Conservation (phyloP, 176 grass and related monocot species). For the Oryza meridionalis region DNA sequence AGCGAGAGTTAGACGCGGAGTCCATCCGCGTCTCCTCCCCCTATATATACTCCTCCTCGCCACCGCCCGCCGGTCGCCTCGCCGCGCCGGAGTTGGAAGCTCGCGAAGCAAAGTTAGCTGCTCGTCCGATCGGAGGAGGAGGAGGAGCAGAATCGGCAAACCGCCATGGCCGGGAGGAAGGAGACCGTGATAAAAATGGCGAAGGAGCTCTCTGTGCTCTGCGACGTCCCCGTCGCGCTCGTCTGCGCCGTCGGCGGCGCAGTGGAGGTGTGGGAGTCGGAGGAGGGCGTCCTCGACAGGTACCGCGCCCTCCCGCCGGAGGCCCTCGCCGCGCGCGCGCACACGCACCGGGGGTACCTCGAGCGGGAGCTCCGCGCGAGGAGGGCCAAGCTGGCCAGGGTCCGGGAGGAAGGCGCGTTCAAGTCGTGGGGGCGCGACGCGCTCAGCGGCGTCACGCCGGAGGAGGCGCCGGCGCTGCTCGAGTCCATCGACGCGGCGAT, state of each 20-base stretch:
- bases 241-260: not conserved
- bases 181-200: slow-evolving; percentile 26
- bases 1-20: too few species aligned
- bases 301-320: slow-evolving; percentile 32
- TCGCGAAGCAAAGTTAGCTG: not conserved
- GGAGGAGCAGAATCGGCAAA: not conserved
- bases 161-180: slow-evolving; percentile 24
- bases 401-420: slow-evolving; percentile 9
- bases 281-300: slow-evolving; percentile 31
- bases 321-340: slow-evolving; percentile 32
- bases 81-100: not conserved
- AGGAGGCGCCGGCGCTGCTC: slow-evolving; percentile 7
- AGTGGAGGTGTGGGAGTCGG: slow-evolving; percentile 31
- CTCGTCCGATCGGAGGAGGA: not conserved
- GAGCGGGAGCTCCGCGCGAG: slow-evolving; percentile 18
- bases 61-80: too few species aligned
- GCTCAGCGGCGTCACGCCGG: slow-evolving; percentile 7
- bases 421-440: slow-evolving; percentile 13
- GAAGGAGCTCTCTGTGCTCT: slow-evolving; percentile 19
- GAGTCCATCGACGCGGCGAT: slow-evolving; percentile 8
- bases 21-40: not conserved
- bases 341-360: slow-evolving; percentile 33
- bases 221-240: slow-evolving; percentile 38
- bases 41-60: not conserved
- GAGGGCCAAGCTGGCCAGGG: slow-evolving; percentile 40